Evolutionary conservation across 371 early-diverging fungal genomes (phyloP), one percentile per base, ranked within the genome.

Genomic region (Circinella umbellata): DNA sequence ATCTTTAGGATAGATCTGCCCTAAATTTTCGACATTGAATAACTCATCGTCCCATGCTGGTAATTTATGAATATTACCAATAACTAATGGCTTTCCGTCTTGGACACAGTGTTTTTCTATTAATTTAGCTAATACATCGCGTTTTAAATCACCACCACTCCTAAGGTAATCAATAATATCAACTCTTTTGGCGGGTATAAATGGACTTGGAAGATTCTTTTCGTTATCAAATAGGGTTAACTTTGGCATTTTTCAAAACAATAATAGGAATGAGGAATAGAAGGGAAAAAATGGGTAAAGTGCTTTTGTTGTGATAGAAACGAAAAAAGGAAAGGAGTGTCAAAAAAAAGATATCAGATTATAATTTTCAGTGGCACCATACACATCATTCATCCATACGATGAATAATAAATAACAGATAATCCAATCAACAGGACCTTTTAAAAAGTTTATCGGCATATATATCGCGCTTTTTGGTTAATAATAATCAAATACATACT

Each of bases 41-140:
- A 79, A n/a, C 0, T 72, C 66, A 0, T 42, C 18, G 8, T 79
- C 59, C 83, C 85, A 89, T 0, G 47, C 17, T 10, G 62, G 62
- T 10, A 70, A 68, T 17, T 69, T 68, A 60, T 89, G 71, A 61
- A 81, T 75, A 42, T 80, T 77, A 34, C 79, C 78, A 34, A 89
- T 67, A 15, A 87, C 82, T 7, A 86, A 47, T 0, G 89, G 89
- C 4, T 72, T 67, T 18, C 85, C 86, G 8, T 71, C 46, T 3
- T 74, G 61, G 17, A 82, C 77, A 65, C 83, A 80, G 1, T 74
- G 69, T 1, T 76, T 62, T 15, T 69, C 49, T 35, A 85, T 76
- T 13, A 80, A 68, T 8, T 71, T 55, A 1, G 42, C 35, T 9
- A 80, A 48, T 1, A 27, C 49, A 17, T 54, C 42, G 0, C 34